phyloP scores from a whole-genome alignment of 2,329 filamentous ascomycete species.

The Pezicula rhizophila region DNA sequence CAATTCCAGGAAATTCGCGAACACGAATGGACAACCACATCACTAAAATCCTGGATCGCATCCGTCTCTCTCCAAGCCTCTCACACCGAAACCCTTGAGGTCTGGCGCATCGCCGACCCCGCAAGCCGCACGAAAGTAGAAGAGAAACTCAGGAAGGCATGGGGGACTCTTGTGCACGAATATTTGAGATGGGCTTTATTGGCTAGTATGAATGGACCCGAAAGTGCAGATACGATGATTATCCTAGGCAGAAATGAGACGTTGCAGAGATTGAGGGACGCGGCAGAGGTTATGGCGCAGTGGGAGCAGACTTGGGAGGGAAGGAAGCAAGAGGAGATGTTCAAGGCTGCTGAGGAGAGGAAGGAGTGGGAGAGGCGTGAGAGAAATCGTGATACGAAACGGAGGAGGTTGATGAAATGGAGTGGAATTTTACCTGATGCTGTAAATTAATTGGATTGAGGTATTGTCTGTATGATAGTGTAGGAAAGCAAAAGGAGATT shows the following conservation, averaged over 20 bases:
- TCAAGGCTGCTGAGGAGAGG: background rate
- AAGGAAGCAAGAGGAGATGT: background rate
- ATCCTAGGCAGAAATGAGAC: conserved; percentile 48
- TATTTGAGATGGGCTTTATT: conserved; percentile 52
- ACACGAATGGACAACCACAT: background rate
- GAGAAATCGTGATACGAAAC: background rate
- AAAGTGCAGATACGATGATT: conserved; percentile 45
- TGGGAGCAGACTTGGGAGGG: background rate
- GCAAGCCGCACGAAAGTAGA: background rate
- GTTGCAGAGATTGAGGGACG: conserved; percentile 29
- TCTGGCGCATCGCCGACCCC: conserved; percentile 2
- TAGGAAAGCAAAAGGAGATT: background rate
- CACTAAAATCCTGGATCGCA: background rate
- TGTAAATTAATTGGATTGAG: background rate
- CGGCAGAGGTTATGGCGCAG: conserved; percentile 9
- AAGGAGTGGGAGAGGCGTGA: background rate
- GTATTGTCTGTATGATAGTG: background rate
- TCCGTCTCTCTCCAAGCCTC: background rate
- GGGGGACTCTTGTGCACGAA: conserved; percentile 42
- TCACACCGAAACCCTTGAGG: conserved; percentile 8
- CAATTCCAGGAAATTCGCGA: background rate
- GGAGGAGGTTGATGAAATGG: background rate
- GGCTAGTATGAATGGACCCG: conserved; percentile 45
- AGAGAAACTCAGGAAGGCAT: conserved; percentile 17
- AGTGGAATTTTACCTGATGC: background rate